Percentiles rank a stretch among this genome's conserved stretches.
phyloP scores from a whole-genome alignment of 805 yeast genomes.

The Candida montana region DNA sequence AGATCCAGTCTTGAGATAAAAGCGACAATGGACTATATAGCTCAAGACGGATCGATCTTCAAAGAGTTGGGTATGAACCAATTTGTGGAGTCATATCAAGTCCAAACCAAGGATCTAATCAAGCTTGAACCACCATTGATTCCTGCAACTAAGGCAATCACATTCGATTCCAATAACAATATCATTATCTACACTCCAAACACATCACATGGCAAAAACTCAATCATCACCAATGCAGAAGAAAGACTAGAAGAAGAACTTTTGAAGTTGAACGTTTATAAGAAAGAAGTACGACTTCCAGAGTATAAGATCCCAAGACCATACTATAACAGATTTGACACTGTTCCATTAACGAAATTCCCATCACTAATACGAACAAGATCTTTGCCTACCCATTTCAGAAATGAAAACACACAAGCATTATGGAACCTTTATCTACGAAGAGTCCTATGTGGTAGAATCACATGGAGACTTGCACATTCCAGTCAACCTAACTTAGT shows the following conservation, averaged over 20 bases:
- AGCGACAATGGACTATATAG: constrained; percentile 20
- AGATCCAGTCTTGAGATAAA: constrained; percentile 21
- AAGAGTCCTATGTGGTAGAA: constrained; percentile 28
- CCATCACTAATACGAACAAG: constrained; percentile 13
- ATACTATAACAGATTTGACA: constrained; percentile 12
- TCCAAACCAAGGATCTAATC: constrained; percentile 9
- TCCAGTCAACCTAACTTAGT: constrained; percentile 3
- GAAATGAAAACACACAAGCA: constrained; percentile 13
- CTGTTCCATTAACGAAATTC: constrained; percentile 10
- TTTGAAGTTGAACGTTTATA: constrained; percentile 14
- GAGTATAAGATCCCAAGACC: constrained; percentile 13
- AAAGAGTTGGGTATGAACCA: constrained; percentile 20
- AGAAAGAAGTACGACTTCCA: constrained; percentile 2
- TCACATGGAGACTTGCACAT: constrained; percentile 26
- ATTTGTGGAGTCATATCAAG: constrained; percentile 10
- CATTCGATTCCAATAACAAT: constrained; percentile 24
- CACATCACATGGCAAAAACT: constrained; percentile 16
- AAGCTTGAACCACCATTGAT: constrained; percentile 13
- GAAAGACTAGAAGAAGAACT: constrained; percentile 19
- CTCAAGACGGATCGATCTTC: constrained; percentile 19
- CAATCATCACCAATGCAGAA: constrained; percentile 20
- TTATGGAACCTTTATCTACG: constrained; percentile 31
- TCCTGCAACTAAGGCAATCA: constrained; percentile 14
- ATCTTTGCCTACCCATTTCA: constrained; percentile 18
- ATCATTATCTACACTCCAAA: constrained; percentile 22